Base-by-base conservation (phyloP, 2,329 filamentous ascomycete species). In the Metarhizium rileyi region DNA sequence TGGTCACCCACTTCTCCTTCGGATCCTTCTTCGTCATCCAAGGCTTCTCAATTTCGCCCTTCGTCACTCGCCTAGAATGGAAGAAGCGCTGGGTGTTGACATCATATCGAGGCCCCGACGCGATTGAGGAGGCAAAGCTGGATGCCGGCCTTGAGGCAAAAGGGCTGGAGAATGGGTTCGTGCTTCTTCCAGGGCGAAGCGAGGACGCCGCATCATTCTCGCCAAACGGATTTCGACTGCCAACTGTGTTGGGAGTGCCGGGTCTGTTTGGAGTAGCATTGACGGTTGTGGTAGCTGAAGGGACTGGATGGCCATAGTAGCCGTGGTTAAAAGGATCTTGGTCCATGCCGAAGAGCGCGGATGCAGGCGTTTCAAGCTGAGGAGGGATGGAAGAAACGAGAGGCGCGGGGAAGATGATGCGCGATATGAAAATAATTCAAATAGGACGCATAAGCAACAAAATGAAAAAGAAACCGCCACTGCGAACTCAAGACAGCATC, bases 1-100 rank as follows among this genome's bases (percentile, higher is more conserved):
- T 89, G 2, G 84, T 90, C 8, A 88, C 82, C 87, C 87, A 93
- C 70, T 89, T 93, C 73, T 91, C 86, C 64, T 82, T 85, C 12
- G 84, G 83, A 56, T 90, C 84, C 50, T 73, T 81, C 62, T 82
- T 83, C n/a, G 77, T 67, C 36, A 85, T 67, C 88, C 88, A 93
- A 12, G 87, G 85, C 68, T 87, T 84, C 63, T 89, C 83, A 3
- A 87, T 66, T 45, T 87, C 79, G 40, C 80, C 86, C 63, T 88
- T 87, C 62, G 75, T 78, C 30, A 91, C 77, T 53, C 86, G 73
- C 51, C 86, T 75, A 18, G 86, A 90, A 65, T 83, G 83, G 62
- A 90, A 91, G 68, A 84, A 89, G 48, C 75, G 71, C 56, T 73
- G 70, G 18, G 64, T 56, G 25, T 66, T 65, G 44, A 69, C 65